Evolutionary conservation across 225 moss, liverwort and hornwort genomes (phyloP).

Genomic region (Physcomitrium patens): DNA sequence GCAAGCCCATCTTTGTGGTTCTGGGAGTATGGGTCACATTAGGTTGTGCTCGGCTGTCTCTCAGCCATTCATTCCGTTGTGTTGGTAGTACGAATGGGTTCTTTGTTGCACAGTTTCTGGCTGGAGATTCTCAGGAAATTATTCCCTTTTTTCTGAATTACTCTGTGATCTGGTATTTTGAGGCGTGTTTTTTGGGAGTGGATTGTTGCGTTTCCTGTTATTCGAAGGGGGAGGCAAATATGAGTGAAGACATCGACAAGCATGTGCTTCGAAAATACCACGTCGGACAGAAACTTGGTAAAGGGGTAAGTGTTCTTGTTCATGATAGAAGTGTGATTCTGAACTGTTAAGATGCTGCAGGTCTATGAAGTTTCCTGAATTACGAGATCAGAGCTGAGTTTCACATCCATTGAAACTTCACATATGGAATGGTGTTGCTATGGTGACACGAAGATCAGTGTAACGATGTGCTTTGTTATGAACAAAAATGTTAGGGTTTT

Average conservation of each 20-base stretch:
- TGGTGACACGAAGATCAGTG: not conserved
- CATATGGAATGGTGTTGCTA: not conserved
- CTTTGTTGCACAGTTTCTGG: not conserved
- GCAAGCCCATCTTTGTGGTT: not conserved
- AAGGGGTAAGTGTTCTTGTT: constrained; percentile 43
- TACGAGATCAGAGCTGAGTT: not conserved
- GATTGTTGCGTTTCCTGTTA: not conserved
- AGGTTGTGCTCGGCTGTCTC: constrained; percentile 7
- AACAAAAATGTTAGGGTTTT: constrained; percentile 9
- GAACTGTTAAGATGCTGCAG: not conserved
- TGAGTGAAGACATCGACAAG: constrained; percentile 67
- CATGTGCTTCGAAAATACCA: constrained; percentile 60
- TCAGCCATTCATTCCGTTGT: constrained; percentile 2
- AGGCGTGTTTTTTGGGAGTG: constrained; percentile 12
- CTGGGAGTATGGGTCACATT: not conserved
- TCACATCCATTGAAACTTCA: constrained; percentile 1
- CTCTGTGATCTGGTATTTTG: constrained; percentile 10
- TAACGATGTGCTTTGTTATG: no score
- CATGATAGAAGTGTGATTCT: not conserved
- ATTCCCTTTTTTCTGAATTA: constrained; percentile 1
- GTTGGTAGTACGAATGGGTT: constrained; percentile 22
- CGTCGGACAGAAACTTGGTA: constrained; percentile 56
- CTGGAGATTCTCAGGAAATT: constrained; percentile 7
- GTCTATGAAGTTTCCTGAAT: not conserved
- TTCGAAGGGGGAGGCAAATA: constrained; percentile 24